phyloP scores from a whole-genome alignment of 805 yeast species.

The Isabelozyma gotoi region DNA sequence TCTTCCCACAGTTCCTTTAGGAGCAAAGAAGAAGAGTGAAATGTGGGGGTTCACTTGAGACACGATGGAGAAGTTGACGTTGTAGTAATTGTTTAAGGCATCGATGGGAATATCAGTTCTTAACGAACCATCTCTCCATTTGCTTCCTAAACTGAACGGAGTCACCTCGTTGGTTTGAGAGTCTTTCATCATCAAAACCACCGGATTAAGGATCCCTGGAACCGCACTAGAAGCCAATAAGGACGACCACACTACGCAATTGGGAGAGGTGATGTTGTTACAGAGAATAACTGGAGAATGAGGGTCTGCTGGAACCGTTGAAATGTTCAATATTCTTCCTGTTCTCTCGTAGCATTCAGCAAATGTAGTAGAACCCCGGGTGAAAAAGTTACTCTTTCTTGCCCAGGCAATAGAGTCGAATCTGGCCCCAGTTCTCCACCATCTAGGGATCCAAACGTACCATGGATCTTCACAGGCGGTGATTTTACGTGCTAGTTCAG shows the following conservation, averaged over 20 bases:
- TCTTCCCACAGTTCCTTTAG: slow-evolving; percentile 77
- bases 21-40: slow-evolving; percentile 71
- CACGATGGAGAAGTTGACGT: slow-evolving; percentile 73
- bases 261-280: slow-evolving; percentile 74
- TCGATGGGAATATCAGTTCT: slow-evolving; percentile 79
- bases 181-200: slow-evolving; percentile 70
- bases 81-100: slow-evolving; percentile 70
- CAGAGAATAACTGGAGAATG: slow-evolving; percentile 79
- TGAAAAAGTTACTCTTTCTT: slow-evolving; percentile 62
- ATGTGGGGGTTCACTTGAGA: slow-evolving; percentile 86
- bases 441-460: slow-evolving; percentile 58
- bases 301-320: slow-evolving; percentile 81
- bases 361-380: slow-evolving; percentile 70
- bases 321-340: slow-evolving; percentile 68
- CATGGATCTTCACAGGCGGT: slow-evolving; percentile 70
- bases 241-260: slow-evolving; percentile 80
- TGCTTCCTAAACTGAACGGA: slow-evolving; percentile 73
- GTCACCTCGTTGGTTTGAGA: slow-evolving; percentile 37
- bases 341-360: slow-evolving; percentile 67
- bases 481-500: slow-evolving; percentile 60
- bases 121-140: slow-evolving; percentile 78
- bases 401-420: slow-evolving; percentile 80
- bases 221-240: slow-evolving; percentile 78
- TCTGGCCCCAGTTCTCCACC: slow-evolving; percentile 75
- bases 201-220: slow-evolving; percentile 80